phyloP scores from a whole-genome alignment of 2,329 filamentous ascomycete species.

The Trichoderma sp. region DNA sequence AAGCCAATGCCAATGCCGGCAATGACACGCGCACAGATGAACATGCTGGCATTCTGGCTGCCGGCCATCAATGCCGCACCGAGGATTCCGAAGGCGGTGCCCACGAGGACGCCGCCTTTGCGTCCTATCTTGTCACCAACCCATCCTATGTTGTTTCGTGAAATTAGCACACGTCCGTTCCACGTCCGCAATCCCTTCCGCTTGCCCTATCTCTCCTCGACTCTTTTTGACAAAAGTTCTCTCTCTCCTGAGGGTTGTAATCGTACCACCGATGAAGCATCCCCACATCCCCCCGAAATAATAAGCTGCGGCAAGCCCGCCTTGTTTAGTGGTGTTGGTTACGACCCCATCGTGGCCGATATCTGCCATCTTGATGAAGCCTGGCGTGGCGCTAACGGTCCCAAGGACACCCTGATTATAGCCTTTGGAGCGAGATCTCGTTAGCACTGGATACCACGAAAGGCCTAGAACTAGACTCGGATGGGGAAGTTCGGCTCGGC shows the following conservation, averaged over 20 bases:
- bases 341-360: conserved; percentile 51
- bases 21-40: conserved; percentile 50
- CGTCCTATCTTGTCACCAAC: conserved; percentile 56
- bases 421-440: conserved; percentile 33
- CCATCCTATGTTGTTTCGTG: conserved; percentile 34
- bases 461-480: neutral
- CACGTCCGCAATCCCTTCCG: neutral
- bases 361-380: conserved; percentile 44
- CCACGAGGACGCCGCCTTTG: conserved; percentile 46
- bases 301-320: conserved; percentile 55
- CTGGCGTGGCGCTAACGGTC: conserved; percentile 47
- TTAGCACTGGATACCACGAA: neutral
- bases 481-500: neutral
- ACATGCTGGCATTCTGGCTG: conserved; percentile 47
- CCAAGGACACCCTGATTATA: conserved; percentile 59
- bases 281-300: conserved; percentile 54
- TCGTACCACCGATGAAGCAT: conserved; percentile 46
- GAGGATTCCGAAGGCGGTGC: conserved; percentile 48
- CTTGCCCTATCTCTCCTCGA: neutral
- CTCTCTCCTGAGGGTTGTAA: neutral
- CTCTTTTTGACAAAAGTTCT: neutral
- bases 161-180: neutral
- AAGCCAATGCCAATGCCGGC: conserved; percentile 55
- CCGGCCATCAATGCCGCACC: conserved; percentile 51
- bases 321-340: conserved; percentile 51